Base-by-base conservation (phyloP, 1,284 basidiomycete genomes). In the Ustilago crameri region DNA sequence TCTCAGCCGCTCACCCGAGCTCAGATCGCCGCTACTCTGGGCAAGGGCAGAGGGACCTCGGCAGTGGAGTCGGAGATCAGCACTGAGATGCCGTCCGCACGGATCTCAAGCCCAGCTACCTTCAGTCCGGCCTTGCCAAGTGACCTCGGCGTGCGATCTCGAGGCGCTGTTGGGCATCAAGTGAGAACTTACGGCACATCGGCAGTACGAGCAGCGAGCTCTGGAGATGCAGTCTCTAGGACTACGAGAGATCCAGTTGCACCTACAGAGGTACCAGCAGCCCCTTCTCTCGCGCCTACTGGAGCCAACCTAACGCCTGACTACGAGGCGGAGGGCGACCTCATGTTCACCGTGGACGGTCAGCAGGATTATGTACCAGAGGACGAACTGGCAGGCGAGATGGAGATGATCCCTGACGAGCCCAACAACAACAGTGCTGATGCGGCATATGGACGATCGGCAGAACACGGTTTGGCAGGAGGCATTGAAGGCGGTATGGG, bases 381-480 rank as follows among this genome's bases (percentile, higher is more conserved):
- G 40, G 72, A 74, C 48, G 72, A 71, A 27, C 51, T 70, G 35
- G 54, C 72, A 12, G 72, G 72, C 18, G 54, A 62, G 55, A 71
- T 74, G 67, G 72, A 74, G 52, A 63, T 74, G 72, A 46, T 54
- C 38, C 30, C 53, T 0, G 60, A 69, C 27, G 66, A 63, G 18
- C 32, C 9, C 12, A 12, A 5, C 10, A 22, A 5, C 26, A 14
- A 26, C 12, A 34, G 30, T 27, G 47, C n/a, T 17, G 40, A 32
- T 22, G 44, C 49, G 2, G 35, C 50, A 1, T 42, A 23, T 42
- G 41, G 41, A 2, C 50, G 53, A 18, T 24, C 40, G 9, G 48
- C 20, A 17, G 52, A 55, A 3, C n/a, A 43, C 10, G 41, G 20
- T 5, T 52, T 57, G 22, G 61, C 41, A 22, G 60, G 51, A 9